phyloP scores from a whole-genome alignment of 257 asterid genomes.

The Knoxia roxburghii region DNA sequence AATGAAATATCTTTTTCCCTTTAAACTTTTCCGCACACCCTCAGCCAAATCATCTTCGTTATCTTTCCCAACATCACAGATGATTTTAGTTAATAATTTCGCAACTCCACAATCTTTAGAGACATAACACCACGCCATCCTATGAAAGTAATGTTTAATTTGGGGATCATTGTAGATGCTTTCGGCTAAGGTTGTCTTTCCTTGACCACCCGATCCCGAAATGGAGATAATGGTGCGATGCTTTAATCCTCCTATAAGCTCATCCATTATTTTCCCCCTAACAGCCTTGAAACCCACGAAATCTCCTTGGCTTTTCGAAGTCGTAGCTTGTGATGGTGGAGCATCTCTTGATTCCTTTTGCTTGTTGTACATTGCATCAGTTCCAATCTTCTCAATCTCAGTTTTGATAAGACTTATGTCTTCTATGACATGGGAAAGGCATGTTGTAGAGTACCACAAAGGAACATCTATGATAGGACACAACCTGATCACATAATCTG shows the following conservation, averaged over 20 bases:
- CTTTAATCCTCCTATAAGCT: neutral
- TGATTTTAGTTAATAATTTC: no score
- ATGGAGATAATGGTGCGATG: neutral
- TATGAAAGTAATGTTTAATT: neutral
- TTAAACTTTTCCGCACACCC: neutral
- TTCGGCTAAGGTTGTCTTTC: neutral
- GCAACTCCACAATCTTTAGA: neutral
- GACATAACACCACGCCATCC: neutral
- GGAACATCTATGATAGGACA: neutral
- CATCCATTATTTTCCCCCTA: neutral
- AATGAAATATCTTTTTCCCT: neutral
- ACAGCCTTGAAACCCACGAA: conserved; percentile 2
- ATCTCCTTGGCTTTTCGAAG: neutral
- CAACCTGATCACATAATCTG: neutral
- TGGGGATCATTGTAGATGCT: neutral
- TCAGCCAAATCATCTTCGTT: neutral
- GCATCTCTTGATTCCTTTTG: neutral
- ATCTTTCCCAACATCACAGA: no score
- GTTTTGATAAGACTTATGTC: neutral
- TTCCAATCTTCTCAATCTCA: neutral
- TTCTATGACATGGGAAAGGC: neutral
- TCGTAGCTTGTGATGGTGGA: neutral
- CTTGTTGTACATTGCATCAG: no score
- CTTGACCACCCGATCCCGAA: neutral
- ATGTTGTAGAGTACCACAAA: neutral